These are phyloP conservation scores for Colletotrichum lindemuthianum DNA, from an alignment of 2,329 filamentous ascomycete species.

Conservation along the genomic window DNA sequence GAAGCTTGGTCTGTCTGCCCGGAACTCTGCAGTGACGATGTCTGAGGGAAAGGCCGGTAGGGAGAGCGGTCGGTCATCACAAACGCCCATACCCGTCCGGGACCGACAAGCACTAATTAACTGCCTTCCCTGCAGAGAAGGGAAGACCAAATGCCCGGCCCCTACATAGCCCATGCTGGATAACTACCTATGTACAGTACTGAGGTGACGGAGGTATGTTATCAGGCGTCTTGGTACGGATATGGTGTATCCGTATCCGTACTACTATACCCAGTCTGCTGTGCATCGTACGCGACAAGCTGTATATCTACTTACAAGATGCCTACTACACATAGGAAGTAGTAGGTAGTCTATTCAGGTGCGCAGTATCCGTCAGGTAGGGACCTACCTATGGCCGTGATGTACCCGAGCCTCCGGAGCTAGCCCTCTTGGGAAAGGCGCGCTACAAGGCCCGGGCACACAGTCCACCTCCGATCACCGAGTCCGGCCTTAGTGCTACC, in stretches of 20 bases:
- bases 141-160: no score
- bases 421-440: conserved; percentile 4
- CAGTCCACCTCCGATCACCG: conserved; percentile 26
- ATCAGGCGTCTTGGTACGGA: no score
- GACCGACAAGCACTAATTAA: conserved; percentile 17
- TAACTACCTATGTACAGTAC: no score
- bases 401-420: conserved; percentile 22
- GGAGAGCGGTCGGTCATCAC: neutral
- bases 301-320: no score
- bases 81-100: conserved; percentile 24
- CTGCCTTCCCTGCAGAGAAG: neutral
- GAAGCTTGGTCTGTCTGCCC: neutral
- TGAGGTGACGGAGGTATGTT: no score
- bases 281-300: no score
- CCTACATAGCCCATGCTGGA: no score
- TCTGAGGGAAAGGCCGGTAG: conserved; percentile 9
- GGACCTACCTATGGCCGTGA: neutral
- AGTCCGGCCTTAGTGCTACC: neutral
- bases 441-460: conserved; percentile 12
- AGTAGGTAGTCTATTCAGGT: no score
- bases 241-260: no score
- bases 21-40: conserved; percentile 5
- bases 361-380: neutral
- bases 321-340: no score
- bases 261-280: no score